Evolutionary conservation across 1,284 basidiomycete genomes (phyloP).

Genomic region (Trametes hirsuta): DNA sequence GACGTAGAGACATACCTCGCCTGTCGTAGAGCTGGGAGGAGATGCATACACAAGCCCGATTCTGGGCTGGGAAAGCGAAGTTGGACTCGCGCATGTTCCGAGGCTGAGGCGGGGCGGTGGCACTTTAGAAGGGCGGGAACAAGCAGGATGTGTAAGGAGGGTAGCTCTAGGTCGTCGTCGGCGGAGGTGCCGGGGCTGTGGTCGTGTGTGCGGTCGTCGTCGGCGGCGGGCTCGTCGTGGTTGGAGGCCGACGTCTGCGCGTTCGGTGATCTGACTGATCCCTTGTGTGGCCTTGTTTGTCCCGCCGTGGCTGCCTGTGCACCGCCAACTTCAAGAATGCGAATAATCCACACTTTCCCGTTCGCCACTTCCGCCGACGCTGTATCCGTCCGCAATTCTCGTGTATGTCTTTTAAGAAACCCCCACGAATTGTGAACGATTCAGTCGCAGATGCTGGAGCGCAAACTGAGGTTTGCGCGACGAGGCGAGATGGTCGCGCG

Average conservation of each 20-base stretch:
- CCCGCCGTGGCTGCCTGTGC: no score
- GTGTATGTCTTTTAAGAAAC: no score
- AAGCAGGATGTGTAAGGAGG: not conserved
- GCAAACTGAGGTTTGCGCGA: no score
- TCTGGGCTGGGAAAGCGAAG: slow-evolving; percentile 94
- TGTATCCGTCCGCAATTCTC: not conserved
- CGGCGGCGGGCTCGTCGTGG: slow-evolving; percentile 29
- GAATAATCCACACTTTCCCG: not conserved
- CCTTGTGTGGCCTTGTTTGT: slow-evolving; percentile 38
- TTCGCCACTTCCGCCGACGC: not conserved
- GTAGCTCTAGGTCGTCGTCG: slow-evolving; percentile 11
- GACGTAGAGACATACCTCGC: slow-evolving; percentile 62
- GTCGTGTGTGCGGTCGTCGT: slow-evolving; percentile 22
- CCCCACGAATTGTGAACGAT: no score
- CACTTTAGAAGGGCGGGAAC: not conserved
- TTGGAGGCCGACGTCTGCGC: slow-evolving; percentile 11
- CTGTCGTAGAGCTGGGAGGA: slow-evolving; percentile 95
- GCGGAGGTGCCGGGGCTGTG: not conserved
- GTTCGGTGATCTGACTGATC: slow-evolving; percentile 36
- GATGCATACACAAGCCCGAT: slow-evolving; percentile 94
- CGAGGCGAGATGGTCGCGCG: no score
- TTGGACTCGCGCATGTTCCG: slow-evolving; percentile 91
- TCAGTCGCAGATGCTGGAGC: no score
- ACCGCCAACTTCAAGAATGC: no score
- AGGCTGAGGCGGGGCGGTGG: not conserved